A percentile compares a stretch with the other conserved stretches of the same genome.
Evolutionary conservation across 2,329 filamentous ascomycete genomes (phyloP).

Genomic region (Fonsecaea nubica): DNA sequence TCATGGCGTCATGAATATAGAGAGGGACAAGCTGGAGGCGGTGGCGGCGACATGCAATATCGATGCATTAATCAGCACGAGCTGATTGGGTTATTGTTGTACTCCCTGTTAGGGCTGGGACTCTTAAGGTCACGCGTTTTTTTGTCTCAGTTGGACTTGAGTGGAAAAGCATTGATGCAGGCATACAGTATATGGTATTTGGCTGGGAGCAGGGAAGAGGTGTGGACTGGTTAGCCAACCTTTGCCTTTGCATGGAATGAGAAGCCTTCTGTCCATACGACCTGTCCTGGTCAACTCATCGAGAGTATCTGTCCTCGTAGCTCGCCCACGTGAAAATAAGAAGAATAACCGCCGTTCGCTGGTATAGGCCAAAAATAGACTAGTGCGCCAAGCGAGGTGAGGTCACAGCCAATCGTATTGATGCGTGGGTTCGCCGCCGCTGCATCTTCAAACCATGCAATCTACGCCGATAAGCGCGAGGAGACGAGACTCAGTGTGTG

Average conservation of each 20-base stretch:
- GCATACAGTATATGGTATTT: neutral
- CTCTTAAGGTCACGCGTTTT: neutral
- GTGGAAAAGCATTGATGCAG: neutral
- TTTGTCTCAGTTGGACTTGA: neutral
- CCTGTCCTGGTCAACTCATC: neutral
- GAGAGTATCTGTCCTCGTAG: neutral
- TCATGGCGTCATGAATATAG: slow-evolving; percentile 20
- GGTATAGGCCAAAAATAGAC: slow-evolving; percentile 13
- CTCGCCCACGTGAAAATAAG: neutral
- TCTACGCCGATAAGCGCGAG: slow-evolving; percentile 30
- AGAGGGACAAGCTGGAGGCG: neutral
- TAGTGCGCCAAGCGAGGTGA: slow-evolving; percentile 13
- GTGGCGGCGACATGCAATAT: neutral
- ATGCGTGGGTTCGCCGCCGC: neutral
- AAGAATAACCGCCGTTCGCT: slow-evolving; percentile 6
- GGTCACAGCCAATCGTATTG: slow-evolving; percentile 17
- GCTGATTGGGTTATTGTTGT: neutral
- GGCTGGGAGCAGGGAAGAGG: neutral
- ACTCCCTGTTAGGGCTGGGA: neutral
- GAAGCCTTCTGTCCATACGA: neutral
- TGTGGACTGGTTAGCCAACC: neutral
- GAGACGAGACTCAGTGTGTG: slow-evolving; percentile 16
- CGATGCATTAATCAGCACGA: neutral
- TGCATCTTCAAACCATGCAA: slow-evolving; percentile 29
- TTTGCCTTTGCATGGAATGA: neutral